Evolutionary conservation across 164 flowering plant genomes (phyloP).

Genomic region (Tetrastigma voinierianum): DNA sequence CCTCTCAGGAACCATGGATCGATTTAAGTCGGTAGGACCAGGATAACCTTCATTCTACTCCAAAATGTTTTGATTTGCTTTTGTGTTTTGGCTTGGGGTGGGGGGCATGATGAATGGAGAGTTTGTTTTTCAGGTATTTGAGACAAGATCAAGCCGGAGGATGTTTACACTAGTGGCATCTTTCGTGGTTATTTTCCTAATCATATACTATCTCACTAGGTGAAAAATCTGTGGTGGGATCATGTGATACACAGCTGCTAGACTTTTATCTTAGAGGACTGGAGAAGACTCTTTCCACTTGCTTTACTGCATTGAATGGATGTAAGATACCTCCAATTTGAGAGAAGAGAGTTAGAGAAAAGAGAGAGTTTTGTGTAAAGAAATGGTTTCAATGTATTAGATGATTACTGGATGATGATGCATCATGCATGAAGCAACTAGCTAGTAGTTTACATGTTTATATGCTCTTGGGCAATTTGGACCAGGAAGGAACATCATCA

Average conservation of each 20-base stretch:
- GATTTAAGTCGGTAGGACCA: slow-evolving; percentile 62
- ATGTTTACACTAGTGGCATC: slow-evolving; percentile 71
- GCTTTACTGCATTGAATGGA: not conserved
- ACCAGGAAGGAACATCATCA: no score
- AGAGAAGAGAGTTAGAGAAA: no score
- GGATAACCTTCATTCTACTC: not conserved
- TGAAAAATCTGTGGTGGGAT: slow-evolving; percentile 22
- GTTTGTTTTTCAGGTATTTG: slow-evolving; percentile 58
- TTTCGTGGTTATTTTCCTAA: slow-evolving; percentile 62
- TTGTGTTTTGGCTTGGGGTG: not conserved
- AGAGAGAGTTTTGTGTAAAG: slow-evolving; percentile 19
- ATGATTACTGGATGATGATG: slow-evolving; percentile 6
- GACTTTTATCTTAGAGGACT: slow-evolving; percentile 8
- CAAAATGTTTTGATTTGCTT: not conserved
- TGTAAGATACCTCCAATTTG: slow-evolving; percentile 6
- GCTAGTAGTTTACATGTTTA: no score
- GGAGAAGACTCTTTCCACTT: slow-evolving; percentile 5
- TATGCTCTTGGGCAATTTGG: no score
- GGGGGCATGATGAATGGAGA: not conserved
- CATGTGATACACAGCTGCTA: slow-evolving; percentile 10
- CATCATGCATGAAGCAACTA: not conserved
- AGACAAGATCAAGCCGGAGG: slow-evolving; percentile 75
- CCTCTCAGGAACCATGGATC: slow-evolving; percentile 83
- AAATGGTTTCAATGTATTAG: slow-evolving; percentile 5
- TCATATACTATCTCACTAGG: slow-evolving; percentile 66